These are phyloP conservation scores for Umbelopsis sp. DNA, from an alignment of 192 early-diverging fungal genomes.

Conservation along the genomic window DNA sequence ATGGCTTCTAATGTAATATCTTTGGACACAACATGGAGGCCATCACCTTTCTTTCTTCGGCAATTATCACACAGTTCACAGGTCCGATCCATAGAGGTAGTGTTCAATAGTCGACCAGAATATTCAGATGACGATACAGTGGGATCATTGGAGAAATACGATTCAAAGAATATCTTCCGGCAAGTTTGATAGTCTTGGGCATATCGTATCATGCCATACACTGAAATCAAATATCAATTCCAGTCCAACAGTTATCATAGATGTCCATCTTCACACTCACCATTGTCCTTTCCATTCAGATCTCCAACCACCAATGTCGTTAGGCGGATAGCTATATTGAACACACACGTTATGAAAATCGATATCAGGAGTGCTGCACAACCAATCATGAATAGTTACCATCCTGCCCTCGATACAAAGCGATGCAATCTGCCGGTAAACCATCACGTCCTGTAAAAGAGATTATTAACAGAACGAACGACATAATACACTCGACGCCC, in stretches of 20 bases:
- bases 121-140: background rate
- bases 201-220: constrained; percentile 62
- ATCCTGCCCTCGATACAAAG: constrained; percentile 69
- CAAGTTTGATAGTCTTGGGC: constrained; percentile 64
- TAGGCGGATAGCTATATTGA: constrained; percentile 45
- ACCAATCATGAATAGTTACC: too few species aligned
- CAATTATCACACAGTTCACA: constrained; percentile 55
- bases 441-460: constrained; percentile 54
- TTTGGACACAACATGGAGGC: constrained; percentile 33
- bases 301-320: constrained; percentile 61
- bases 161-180: constrained; percentile 61
- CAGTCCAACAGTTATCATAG: background rate
- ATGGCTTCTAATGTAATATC: constrained; percentile 49
- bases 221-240: constrained; percentile 26
- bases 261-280: constrained; percentile 15
- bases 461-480: background rate
- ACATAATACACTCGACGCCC: background rate
- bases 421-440: constrained; percentile 61
- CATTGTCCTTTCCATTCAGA: constrained; percentile 57
- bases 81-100: constrained; percentile 22
- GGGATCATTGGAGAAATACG: constrained; percentile 49
- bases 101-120: constrained; percentile 26
- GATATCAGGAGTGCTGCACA: too few species aligned
- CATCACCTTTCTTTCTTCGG: constrained; percentile 36
- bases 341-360: background rate